Evolutionary conservation across 1,284 basidiomycete genomes (phyloP).

Genomic region (Leccinum pachyderme): DNA sequence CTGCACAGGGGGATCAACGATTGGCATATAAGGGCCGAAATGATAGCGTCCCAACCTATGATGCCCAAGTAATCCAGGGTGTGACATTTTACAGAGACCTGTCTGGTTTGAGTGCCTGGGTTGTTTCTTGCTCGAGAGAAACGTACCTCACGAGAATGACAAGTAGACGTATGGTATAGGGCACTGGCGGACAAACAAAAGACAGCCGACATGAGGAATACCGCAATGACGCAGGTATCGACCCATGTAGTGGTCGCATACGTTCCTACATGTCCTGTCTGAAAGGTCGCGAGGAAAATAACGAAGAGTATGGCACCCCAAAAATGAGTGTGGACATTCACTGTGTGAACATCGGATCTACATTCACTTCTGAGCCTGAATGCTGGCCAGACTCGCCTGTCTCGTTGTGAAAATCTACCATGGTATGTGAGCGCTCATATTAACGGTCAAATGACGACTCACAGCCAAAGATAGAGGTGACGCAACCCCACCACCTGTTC

Average conservation of each 20-base stretch:
- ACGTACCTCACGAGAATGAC: conserved; percentile 68
- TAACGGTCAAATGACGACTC: conserved; percentile 34
- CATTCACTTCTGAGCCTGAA: conserved; percentile 7
- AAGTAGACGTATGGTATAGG: conserved; percentile 74
- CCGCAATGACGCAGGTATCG: conserved; percentile 63
- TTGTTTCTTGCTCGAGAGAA: conserved; percentile 3
- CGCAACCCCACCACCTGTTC: conserved; percentile 62
- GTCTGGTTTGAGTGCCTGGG: conserved; percentile 2
- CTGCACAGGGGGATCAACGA: conserved; percentile 21
- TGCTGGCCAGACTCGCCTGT: conserved; percentile 48
- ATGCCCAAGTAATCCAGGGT: conserved; percentile 76
- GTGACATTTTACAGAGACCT: conserved; percentile 55
- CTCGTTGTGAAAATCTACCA: conserved; percentile 79
- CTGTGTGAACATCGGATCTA: conserved; percentile 38
- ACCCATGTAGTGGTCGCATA: conserved; percentile 55
- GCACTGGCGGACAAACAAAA: conserved; percentile 77
- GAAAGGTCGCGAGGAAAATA: conserved; percentile 56
- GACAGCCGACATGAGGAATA: conserved; percentile 74
- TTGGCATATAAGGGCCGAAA: not conserved
- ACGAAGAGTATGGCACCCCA: conserved; percentile 72
- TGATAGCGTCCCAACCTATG: conserved; percentile 39
- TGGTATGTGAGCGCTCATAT: conserved; percentile 12
- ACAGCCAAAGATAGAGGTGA: conserved; percentile 73
- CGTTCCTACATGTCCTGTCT: conserved; percentile 46
- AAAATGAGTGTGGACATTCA: conserved; percentile 90